Evolutionary conservation across 1,284 basidiomycete species (phyloP).

Genomic region (Trametes sp.): DNA sequence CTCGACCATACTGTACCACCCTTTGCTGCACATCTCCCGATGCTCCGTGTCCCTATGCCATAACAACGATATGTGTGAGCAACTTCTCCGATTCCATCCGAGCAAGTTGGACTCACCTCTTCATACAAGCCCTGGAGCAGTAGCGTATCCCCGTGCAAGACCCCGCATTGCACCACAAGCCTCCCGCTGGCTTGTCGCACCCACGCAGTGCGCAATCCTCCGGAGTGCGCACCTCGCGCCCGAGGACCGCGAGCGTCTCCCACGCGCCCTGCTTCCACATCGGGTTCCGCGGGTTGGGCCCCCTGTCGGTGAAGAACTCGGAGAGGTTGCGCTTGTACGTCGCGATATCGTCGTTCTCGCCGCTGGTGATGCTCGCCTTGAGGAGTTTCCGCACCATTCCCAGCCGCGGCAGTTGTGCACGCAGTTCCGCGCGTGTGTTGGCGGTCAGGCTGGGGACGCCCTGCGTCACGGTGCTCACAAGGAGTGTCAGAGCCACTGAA

Average conservation of each 20-base stretch:
- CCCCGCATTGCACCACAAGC: background rate
- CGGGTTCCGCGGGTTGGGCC: constrained; percentile 5
- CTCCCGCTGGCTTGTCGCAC: background rate
- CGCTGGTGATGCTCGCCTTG: background rate
- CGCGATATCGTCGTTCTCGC: background rate
- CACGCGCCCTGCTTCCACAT: constrained; percentile 9
- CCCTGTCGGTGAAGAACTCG: background rate
- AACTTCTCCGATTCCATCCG: background rate
- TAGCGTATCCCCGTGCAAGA: constrained; percentile 1
- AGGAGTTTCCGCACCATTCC: constrained; percentile 7
- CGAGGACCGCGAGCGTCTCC: background rate
- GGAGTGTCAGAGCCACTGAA: background rate
- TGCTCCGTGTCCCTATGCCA: constrained; percentile 4
- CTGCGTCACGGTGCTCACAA: background rate
- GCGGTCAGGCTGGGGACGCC: background rate
- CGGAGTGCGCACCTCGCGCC: background rate
- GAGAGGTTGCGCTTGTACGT: background rate
- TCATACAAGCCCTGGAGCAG: constrained; percentile 7
- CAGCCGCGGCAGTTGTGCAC: constrained; percentile 1
- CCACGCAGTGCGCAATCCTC: background rate
- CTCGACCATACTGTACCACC: background rate
- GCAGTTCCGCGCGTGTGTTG: constrained; percentile 4
- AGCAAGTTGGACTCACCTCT: background rate
- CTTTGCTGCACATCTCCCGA: constrained; percentile 5
- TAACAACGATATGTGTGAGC: background rate